Conservation (phyloP, 2,329 filamentous ascomycete genomes). For the Hypoxylon sp. region DNA sequence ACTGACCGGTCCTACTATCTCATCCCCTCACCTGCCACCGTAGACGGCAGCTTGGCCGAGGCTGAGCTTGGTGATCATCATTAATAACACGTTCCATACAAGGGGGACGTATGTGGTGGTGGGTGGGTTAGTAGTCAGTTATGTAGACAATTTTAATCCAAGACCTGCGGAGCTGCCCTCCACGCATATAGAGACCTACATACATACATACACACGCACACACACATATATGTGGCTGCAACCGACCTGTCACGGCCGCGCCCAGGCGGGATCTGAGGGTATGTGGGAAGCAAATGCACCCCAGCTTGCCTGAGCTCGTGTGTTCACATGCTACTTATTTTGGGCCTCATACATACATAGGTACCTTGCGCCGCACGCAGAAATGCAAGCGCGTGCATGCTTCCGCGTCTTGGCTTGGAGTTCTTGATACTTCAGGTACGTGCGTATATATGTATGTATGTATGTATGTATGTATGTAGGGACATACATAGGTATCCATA, state of each 20-base stretch:
- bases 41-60: conserved; percentile 11
- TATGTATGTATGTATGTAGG: too few relatives aligned
- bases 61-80: not conserved
- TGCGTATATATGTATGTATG: too few relatives aligned
- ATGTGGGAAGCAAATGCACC: conserved; percentile 5
- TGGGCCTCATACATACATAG: not conserved
- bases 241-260: conserved; percentile 10
- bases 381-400: conserved; percentile 1
- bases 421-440: not conserved
- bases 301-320: too few relatives aligned
- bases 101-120: too few relatives aligned
- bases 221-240: conserved; percentile 18
- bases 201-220: too few relatives aligned
- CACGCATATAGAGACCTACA: too few relatives aligned
- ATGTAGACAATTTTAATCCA: too few relatives aligned
- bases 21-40: not conserved
- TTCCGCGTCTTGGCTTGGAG: conserved; percentile 5
- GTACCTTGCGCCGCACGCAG: not conserved
- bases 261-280: conserved; percentile 3
- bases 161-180: too few relatives aligned
- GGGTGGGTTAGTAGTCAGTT: too few relatives aligned
- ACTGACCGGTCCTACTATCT: conserved; percentile 2
- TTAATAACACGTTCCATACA: too few relatives aligned
- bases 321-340: not conserved
- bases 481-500: too few relatives aligned